phyloP scores from a whole-genome alignment of 768 basidiomycete genomes.

The Mrakia frigida region DNA sequence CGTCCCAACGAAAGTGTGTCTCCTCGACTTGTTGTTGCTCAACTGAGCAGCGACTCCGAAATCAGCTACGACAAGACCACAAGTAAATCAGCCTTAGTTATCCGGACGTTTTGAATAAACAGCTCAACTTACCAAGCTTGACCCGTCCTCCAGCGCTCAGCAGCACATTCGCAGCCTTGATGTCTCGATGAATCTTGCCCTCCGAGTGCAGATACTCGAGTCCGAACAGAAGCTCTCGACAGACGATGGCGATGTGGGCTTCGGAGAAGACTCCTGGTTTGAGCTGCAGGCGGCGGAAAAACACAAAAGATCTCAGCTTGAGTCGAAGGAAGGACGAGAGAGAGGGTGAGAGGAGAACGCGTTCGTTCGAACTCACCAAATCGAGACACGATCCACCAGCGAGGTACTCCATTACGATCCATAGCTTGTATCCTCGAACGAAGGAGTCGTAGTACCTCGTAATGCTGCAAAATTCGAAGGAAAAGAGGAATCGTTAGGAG shows the following conservation, averaged over 20 bases:
- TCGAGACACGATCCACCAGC: slow-evolving; percentile 98
- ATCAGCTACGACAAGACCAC: slow-evolving; percentile 59
- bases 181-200: slow-evolving; percentile 95
- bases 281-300: slow-evolving; percentile 52
- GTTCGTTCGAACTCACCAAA: slow-evolving; percentile 48
- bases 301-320: neutral
- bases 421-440: slow-evolving; percentile 91
- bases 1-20: slow-evolving; percentile 87
- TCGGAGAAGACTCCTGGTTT: slow-evolving; percentile 88
- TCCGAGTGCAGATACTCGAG: slow-evolving; percentile 94
- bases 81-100: no score
- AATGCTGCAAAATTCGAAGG: slow-evolving; percentile 47
- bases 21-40: slow-evolving; percentile 67
- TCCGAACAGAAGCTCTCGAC: slow-evolving; percentile 84
- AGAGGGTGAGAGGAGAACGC: neutral
- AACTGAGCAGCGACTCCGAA: slow-evolving; percentile 98
- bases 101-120: no score
- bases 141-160: slow-evolving; percentile 86
- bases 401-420: slow-evolving; percentile 99
- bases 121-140: slow-evolving; percentile 57
- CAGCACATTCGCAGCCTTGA: slow-evolving; percentile 95
- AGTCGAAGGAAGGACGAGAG: neutral
- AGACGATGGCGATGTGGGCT: slow-evolving; percentile 88
- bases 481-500: neutral
- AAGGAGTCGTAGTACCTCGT: slow-evolving; percentile 96